A percentile compares a stretch with the other conserved stretches of the same genome.
Evolutionary conservation across 1,139 yeast genomes (phyloP).

Genomic region (Yamadazyma spencermartinsiae): DNA sequence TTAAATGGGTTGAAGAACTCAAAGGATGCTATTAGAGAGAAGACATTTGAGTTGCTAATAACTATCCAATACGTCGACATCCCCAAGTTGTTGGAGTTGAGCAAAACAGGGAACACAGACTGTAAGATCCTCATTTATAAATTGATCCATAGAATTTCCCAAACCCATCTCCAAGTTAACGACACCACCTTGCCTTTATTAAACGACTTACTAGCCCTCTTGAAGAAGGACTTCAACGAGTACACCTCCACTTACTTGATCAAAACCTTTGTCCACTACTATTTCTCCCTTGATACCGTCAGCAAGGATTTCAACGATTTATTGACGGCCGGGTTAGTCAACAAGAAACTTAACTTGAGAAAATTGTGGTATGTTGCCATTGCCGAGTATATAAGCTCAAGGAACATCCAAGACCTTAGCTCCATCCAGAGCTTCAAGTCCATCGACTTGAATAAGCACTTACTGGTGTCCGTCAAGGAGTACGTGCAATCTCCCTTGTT

Average conservation of each 20-base stretch:
- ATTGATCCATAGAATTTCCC: constrained; percentile 26
- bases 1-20: constrained; percentile 69
- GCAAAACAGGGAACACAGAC: constrained; percentile 64
- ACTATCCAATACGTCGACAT: constrained; percentile 21
- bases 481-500: constrained; percentile 51
- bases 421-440: not conserved
- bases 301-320: constrained; percentile 36
- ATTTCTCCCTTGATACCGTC: constrained; percentile 22
- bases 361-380: constrained; percentile 67
- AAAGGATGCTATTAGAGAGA: constrained; percentile 60
- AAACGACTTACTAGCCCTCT: constrained; percentile 46
- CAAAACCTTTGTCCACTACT: constrained; percentile 49
- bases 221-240: constrained; percentile 79
- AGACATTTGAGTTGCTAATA: constrained; percentile 47
- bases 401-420: not conserved
- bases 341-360: constrained; percentile 62
- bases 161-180: not conserved
- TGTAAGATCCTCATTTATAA: constrained; percentile 45
- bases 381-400: constrained; percentile 28
- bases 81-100: constrained; percentile 52
- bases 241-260: constrained; percentile 51
- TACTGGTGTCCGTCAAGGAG: constrained; percentile 37
- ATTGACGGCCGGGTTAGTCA: constrained; percentile 54
- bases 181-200: constrained; percentile 29
- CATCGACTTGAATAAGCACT: constrained; percentile 9